phyloP scores from a whole-genome alignment of 1,139 yeast genomes.

The Scheffersomyces insectosa region DNA sequence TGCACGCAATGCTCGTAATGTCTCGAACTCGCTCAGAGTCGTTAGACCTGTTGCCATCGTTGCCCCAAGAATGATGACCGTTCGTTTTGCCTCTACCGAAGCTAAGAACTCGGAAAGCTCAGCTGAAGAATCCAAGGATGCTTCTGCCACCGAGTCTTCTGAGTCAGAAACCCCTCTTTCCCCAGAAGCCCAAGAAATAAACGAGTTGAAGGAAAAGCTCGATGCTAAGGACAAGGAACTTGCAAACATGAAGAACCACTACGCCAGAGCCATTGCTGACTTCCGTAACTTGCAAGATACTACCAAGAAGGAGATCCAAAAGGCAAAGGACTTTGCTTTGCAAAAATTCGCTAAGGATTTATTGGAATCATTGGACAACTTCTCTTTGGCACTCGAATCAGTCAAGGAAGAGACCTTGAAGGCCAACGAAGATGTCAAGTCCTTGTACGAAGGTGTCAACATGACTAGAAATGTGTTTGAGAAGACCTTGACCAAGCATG shows the following conservation, averaged over 20 bases:
- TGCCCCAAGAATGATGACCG: conserved; percentile 14
- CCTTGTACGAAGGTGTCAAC: conserved; percentile 83
- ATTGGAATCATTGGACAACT: conserved; percentile 87
- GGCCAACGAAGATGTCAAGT: conserved; percentile 64
- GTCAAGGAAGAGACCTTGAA: conserved; percentile 67
- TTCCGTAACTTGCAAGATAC: conserved; percentile 92
- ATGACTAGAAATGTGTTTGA: conserved; percentile 90
- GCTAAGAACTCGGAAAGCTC: conserved; percentile 15
- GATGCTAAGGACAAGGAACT: conserved; percentile 74
- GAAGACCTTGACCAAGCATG: conserved; percentile 80
- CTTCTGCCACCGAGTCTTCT: conserved; percentile 13
- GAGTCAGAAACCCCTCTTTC: conserved; percentile 11
- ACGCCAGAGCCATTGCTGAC: conserved; percentile 84
- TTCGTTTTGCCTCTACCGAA: conserved; percentile 27
- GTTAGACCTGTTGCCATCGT: conserved; percentile 16
- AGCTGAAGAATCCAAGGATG: conserved; percentile 9
- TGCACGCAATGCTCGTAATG: conserved; percentile 16
- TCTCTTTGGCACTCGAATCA: conserved; percentile 81
- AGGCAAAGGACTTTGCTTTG: conserved; percentile 87
- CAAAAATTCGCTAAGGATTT: conserved; percentile 92
- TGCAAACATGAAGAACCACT: conserved; percentile 80
- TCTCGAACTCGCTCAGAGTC: conserved; percentile 13
- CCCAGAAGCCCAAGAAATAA: conserved; percentile 21
- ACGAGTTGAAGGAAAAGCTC: conserved; percentile 55
- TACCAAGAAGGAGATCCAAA: conserved; percentile 82